Conservation (phyloP, 257 asterid species). For the Sherardia arvensis region DNA sequence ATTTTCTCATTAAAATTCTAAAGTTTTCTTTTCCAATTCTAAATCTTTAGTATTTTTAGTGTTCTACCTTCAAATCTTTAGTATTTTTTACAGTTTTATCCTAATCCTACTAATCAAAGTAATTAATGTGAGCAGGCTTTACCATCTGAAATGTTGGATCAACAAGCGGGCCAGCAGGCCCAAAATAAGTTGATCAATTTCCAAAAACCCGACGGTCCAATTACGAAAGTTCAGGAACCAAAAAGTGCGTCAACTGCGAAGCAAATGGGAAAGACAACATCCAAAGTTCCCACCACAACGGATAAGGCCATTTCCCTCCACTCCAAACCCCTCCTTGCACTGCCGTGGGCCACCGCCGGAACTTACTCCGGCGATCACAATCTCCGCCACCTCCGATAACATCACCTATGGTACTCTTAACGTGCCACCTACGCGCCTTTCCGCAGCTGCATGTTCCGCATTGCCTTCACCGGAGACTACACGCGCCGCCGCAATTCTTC, state of each 20-base stretch:
- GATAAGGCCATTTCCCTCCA: constrained; percentile 6
- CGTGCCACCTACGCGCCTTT: neutral
- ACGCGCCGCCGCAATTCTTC: constrained; percentile 6
- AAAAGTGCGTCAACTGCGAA: neutral
- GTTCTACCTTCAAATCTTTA: too few species aligned
- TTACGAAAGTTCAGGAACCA: neutral
- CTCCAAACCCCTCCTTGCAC: constrained; percentile 7
- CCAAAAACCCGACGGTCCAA: neutral
- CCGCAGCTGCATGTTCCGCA: neutral
- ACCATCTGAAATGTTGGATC: too few species aligned
- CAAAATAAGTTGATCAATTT: neutral
- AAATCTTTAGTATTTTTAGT: too few species aligned
- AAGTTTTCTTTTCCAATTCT: too few species aligned
- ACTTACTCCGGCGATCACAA: neutral
- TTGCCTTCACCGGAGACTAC: neutral
- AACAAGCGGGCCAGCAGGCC: neutral
- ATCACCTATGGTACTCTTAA: constrained; percentile 9
- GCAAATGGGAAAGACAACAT: neutral
- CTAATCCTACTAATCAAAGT: too few species aligned
- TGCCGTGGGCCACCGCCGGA: neutral
- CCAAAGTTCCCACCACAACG: constrained; percentile 1
- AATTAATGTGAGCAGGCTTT: too few species aligned
- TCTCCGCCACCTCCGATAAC: neutral
- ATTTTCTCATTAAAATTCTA: too few species aligned
- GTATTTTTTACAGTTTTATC: too few species aligned